phyloP scores from a whole-genome alignment of 2,329 filamentous ascomycete species.

The Diaporthe citri region DNA sequence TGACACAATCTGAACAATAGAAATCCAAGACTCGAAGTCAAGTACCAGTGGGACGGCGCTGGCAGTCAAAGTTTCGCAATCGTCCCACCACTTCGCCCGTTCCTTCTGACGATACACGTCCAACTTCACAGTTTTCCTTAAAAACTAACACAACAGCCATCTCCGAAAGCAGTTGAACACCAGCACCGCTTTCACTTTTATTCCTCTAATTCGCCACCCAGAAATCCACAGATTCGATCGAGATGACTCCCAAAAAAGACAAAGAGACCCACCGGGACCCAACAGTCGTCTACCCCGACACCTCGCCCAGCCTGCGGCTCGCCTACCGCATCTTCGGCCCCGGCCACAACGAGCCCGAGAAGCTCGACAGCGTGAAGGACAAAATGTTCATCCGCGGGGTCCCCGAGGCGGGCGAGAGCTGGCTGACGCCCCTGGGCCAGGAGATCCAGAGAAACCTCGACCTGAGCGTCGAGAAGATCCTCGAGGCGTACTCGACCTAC shows the following conservation, averaged over 20 bases:
- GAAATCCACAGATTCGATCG: neutral
- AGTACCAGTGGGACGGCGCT: neutral
- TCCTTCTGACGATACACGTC: neutral
- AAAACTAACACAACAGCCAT: neutral
- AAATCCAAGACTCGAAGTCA: neutral
- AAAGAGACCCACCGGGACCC: neutral
- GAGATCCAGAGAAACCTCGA: neutral
- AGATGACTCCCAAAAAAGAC: neutral
- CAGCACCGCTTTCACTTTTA: neutral
- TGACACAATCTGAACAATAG: neutral
- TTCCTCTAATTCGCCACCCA: neutral
- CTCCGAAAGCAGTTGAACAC: neutral
- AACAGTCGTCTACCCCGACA: neutral
- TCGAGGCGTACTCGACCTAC: slow-evolving; percentile 1
- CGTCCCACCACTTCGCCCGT: neutral
- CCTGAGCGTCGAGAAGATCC: neutral
- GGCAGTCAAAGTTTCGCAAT: neutral
- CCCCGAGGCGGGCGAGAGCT: neutral
- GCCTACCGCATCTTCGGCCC: slow-evolving; percentile 38
- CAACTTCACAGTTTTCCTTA: neutral
- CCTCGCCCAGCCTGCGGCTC: slow-evolving; percentile 13
- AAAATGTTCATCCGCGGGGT: neutral
- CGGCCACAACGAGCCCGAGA: neutral
- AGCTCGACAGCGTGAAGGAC: neutral
- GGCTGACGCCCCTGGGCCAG: neutral